Conservation (phyloP, 768 basidiomycete genomes). For the Pleurotus djamor region DNA sequence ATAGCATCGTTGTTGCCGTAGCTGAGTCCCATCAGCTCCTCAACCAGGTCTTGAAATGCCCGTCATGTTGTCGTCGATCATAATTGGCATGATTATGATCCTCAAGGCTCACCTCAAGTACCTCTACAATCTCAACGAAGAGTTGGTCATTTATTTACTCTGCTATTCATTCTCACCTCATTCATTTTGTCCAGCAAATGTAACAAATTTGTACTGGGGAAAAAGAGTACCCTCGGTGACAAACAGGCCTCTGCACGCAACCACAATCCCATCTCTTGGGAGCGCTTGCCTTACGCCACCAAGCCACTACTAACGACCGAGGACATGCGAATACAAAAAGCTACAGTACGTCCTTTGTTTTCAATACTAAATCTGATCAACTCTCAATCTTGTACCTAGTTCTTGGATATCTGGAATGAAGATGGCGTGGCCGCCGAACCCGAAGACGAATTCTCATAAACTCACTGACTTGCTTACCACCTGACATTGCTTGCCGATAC, state of each 20-base stretch:
- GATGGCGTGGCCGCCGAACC: conserved; percentile 73
- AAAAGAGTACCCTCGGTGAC: conserved; percentile 90
- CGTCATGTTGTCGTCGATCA: conserved; percentile 66
- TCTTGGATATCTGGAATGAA: conserved; percentile 79
- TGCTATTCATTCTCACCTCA: not conserved
- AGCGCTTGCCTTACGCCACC: conserved; percentile 67
- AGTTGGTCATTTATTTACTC: conserved; percentile 50
- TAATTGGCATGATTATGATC: conserved; percentile 83
- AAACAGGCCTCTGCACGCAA: conserved; percentile 67
- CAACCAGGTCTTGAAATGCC: conserved; percentile 13
- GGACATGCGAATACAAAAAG: conserved; percentile 62
- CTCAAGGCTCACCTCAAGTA: conserved; percentile 84
- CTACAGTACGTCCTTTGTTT: conserved; percentile 45
- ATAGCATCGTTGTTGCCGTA: not conserved
- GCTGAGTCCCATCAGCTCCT: not conserved
- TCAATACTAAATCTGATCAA: not conserved
- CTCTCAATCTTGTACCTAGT: conserved; percentile 35
- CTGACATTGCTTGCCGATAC: not conserved
- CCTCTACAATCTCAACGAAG: conserved; percentile 86
- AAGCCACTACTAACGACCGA: conserved; percentile 56
- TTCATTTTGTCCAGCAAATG: conserved; percentile 67
- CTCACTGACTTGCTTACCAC: not conserved
- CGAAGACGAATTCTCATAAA: conserved; percentile 43
- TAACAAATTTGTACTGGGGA: conserved; percentile 79
- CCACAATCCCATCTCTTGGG: conserved; percentile 67